A percentile compares a stretch with the other conserved stretches of the same genome.
These are phyloP conservation scores for Fraxinus angustifolia DNA, from an alignment of 305 asterid species.

Conservation along the genomic window DNA sequence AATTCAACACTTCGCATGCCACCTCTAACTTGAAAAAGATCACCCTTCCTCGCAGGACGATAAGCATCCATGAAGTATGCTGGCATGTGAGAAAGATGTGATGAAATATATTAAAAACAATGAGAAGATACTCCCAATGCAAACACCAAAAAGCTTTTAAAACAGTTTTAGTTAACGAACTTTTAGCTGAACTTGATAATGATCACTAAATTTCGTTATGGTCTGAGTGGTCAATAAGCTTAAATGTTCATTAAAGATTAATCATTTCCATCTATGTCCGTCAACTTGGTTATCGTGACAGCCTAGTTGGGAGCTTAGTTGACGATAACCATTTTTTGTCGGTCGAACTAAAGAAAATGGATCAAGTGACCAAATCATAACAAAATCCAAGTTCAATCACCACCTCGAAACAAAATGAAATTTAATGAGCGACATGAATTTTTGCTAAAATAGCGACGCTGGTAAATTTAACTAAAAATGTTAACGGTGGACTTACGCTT, in stretches of 20 bases:
- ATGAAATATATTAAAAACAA: background rate
- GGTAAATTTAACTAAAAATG: background rate
- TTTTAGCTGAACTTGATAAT: background rate
- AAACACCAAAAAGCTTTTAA: background rate
- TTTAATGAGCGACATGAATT: background rate
- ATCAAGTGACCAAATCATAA: background rate
- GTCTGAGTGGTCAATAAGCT: background rate
- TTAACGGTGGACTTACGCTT: slow-evolving; percentile 30
- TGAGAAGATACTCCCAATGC: background rate
- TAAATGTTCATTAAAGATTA: background rate
- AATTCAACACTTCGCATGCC: slow-evolving; percentile 60
- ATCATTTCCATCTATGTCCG: background rate
- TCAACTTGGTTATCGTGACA: background rate
- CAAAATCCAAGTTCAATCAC: background rate
- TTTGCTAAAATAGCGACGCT: background rate
- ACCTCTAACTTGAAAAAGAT: slow-evolving; percentile 46
- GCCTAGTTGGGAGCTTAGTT: background rate
- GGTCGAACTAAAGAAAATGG: background rate
- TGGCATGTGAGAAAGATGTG: slow-evolving; percentile 2
- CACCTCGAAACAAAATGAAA: background rate
- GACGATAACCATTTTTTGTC: background rate
- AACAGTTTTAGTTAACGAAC: background rate
- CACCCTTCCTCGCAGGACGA: slow-evolving; percentile 52
- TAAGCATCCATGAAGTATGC: slow-evolving; percentile 50
- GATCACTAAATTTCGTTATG: background rate